Conservation (phyloP, 1,139 yeast genomes). For the Chernovozyma sophiae-reginae region DNA sequence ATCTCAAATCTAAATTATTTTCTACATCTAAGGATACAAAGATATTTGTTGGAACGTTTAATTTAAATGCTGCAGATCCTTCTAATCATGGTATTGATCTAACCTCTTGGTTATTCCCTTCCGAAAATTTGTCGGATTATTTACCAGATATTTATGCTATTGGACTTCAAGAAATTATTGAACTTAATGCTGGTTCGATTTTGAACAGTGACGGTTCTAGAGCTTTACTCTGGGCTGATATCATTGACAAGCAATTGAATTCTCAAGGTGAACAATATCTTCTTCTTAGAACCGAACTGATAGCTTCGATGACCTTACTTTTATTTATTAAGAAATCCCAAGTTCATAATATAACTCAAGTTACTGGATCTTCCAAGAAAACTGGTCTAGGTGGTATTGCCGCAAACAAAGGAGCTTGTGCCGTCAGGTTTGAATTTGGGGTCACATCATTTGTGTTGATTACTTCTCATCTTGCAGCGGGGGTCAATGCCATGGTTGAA, state of each 20-base stretch:
- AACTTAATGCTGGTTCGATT: slow-evolving; percentile 80
- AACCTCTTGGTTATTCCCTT: slow-evolving; percentile 79
- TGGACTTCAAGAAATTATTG: slow-evolving; percentile 92
- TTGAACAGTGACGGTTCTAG: slow-evolving; percentile 64
- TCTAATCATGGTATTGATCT: slow-evolving; percentile 48
- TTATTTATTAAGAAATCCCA: slow-evolving; percentile 41
- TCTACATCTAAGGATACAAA: slow-evolving; percentile 58
- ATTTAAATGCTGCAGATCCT: slow-evolving; percentile 73
- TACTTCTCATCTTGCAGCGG: slow-evolving; percentile 96
- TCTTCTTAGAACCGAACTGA: slow-evolving; percentile 40
- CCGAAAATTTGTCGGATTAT: slow-evolving; percentile 35
- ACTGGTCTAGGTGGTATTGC: slow-evolving; percentile 92
- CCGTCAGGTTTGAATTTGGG: slow-evolving; percentile 73
- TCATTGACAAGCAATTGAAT: slow-evolving; percentile 55
- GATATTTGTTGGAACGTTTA: slow-evolving; percentile 81
- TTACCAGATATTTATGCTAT: slow-evolving; percentile 73
- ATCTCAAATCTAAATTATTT: slow-evolving; percentile 48
- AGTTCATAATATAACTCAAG: slow-evolving; percentile 60
- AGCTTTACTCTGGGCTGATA: slow-evolving; percentile 60
- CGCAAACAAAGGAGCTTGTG: slow-evolving; percentile 91
- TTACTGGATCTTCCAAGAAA: slow-evolving; percentile 77
- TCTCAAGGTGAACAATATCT: slow-evolving; percentile 32
- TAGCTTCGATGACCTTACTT: slow-evolving; percentile 42
- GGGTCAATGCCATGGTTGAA: slow-evolving; percentile 77
- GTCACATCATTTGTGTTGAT: slow-evolving; percentile 76